Evolutionary conservation across 345 rosid species (phyloP), one percentile per base, ranked within the genome.

Genomic region (Schrenkiella parvula): DNA sequence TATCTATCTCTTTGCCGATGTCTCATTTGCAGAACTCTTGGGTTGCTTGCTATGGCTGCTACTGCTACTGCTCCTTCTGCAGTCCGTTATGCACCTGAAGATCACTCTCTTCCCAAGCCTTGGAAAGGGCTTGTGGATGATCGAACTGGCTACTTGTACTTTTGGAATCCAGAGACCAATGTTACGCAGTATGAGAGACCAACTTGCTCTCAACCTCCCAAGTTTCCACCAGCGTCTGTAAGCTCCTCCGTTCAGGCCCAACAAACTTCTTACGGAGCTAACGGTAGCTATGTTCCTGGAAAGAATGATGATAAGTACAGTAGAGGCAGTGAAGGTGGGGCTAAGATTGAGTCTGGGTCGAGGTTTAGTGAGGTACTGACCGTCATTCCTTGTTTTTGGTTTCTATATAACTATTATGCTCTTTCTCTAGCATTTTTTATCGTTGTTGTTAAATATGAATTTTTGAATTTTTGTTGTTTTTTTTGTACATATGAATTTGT

Each of bases 101-200:
- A 95, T 34, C 96, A 93, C 3, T 82, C 98, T 6, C 97, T 95
- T 18, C 99, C 99, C 14, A 88, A 89, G 70, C 99, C 99, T 6
- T 95, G 99, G 99, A 91, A 77, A 76, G 98, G 99, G 2, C 85
- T 95, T 18, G 96, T 95, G 51, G 98, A 95, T 83, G 96, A 96
- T 8, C 79, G 83, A 65, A 95, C 97, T 12, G 98, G 98, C 4
- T 95, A 85, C 76, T 84, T 91, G 38, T 95, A 95, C 84, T 91
- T 80, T 79, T 95, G 99, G 99, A 95, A 95, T 79, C 97, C 99
- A 0, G 96, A 86, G 78, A 95, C 99, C 38, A 95, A 95, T 73
- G 92, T 87, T 54, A 95, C 98, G 18, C 99, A 95, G 72, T 95
- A 95, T 37, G 96, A 95, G 79, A 85, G 82, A 79, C 99, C 99